These are phyloP conservation scores for Mortierella sp. DNA, from an alignment of 371 early-diverging fungal genomes.

Conservation along the genomic window DNA sequence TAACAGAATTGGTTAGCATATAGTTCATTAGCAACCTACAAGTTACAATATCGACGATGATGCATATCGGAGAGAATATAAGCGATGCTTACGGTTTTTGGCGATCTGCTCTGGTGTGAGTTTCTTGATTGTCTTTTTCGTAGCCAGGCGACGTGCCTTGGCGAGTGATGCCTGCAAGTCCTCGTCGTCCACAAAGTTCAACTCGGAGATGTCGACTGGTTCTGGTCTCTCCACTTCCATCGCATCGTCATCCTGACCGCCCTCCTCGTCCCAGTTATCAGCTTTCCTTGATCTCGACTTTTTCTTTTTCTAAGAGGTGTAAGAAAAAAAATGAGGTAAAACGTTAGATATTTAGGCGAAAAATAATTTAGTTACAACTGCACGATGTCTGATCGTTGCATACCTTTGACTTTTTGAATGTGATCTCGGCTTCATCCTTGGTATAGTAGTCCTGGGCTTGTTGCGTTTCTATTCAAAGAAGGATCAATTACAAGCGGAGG, in stretches of 20 bases:
- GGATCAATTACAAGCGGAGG: constrained; percentile 59
- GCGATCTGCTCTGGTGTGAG: constrained; percentile 74
- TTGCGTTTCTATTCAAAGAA: constrained; percentile 33
- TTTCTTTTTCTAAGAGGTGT: constrained; percentile 61
- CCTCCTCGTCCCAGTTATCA: constrained; percentile 57
- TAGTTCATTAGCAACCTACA: neutral
- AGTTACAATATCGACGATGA: neutral
- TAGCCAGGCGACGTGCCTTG: constrained; percentile 76
- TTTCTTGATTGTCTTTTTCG: constrained; percentile 64
- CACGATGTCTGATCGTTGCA: constrained; percentile 14
- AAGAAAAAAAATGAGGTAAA: neutral
- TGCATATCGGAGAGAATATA: constrained; percentile 1
- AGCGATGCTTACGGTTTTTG: constrained; percentile 38
- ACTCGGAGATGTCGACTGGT: constrained; percentile 62
- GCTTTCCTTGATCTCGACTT: constrained; percentile 65
- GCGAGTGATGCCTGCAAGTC: constrained; percentile 90
- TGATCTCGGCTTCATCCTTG: constrained; percentile 82
- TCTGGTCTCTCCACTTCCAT: constrained; percentile 49
- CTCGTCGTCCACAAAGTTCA: constrained; percentile 95
- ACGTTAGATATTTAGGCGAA: neutral
- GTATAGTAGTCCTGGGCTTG: constrained; percentile 80
- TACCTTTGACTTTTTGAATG: constrained; percentile 86
- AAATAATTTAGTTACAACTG: neutral
- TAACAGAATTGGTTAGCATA: neutral
- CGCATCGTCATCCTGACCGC: constrained; percentile 56